Percentiles rank a stretch among this genome's conserved stretches.
These are phyloP conservation scores for Amphirosellinia nigrospora DNA, from an alignment of 495 filamentous ascomycete genomes.

Conservation along the genomic window DNA sequence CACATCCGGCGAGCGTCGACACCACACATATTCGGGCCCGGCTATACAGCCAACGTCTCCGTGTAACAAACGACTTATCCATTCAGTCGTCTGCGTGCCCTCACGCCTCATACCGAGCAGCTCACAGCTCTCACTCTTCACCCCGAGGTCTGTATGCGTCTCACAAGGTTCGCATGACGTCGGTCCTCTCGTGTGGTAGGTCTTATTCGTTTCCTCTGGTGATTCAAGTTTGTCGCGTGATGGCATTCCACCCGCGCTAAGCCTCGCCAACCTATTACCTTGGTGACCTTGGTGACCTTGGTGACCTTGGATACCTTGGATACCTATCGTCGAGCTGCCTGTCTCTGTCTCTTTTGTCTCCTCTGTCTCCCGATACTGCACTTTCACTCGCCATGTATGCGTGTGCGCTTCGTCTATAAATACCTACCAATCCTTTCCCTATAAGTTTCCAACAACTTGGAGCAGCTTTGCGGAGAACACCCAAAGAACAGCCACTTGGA, in stretches of 20 bases:
- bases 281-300: too few species aligned
- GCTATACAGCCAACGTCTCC: not conserved
- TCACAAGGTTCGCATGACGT: constrained; percentile 20
- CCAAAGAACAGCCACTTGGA: not conserved
- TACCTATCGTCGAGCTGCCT: not conserved
- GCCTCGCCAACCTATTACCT: not conserved
- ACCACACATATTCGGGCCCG: not conserved
- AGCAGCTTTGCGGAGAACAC: not conserved
- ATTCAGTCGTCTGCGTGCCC: too few species aligned
- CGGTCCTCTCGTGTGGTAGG: constrained; percentile 7
- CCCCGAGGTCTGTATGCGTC: not conserved
- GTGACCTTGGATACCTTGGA: too few species aligned
- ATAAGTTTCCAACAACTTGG: not conserved
- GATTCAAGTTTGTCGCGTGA: constrained; percentile 5
- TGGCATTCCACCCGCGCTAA: not conserved
- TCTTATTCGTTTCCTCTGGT: constrained; percentile 1
- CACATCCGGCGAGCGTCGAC: constrained; percentile 1
- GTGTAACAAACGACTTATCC: not conserved
- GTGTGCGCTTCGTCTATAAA: not conserved
- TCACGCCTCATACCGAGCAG: too few species aligned
- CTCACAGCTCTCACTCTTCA: not conserved
- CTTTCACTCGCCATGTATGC: not conserved
- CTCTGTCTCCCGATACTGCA: not conserved
- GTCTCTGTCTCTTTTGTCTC: not conserved
- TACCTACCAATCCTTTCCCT: not conserved